phyloP scores from a whole-genome alignment of 164 flowering plant genomes.

The Tinospora cordifolia region DNA sequence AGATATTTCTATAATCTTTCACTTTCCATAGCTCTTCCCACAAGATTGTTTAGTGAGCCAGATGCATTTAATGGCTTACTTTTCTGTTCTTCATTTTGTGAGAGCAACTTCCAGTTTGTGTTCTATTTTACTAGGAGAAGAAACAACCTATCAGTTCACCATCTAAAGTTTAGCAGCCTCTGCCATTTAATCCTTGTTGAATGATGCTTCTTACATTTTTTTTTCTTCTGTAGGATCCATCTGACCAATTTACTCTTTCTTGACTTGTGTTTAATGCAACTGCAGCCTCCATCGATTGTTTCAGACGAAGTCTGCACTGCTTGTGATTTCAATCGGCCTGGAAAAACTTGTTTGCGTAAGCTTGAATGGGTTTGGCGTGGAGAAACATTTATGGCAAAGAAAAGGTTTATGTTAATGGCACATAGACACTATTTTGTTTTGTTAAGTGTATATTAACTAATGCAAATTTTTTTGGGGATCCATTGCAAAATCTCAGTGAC shows the following conservation, averaged over 20 bases:
- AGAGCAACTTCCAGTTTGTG: no score
- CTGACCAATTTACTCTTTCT: neutral
- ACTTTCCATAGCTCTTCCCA: no score
- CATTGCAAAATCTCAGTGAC: conserved; percentile 47
- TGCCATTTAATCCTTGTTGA: neutral
- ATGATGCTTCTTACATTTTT: neutral
- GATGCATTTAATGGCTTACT: no score
- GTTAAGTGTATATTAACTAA: neutral
- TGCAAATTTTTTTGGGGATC: neutral
- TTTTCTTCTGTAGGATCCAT: neutral
- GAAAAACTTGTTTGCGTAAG: conserved; percentile 86
- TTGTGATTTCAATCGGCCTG: conserved; percentile 98
- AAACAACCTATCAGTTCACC: no score
- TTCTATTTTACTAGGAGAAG: no score
- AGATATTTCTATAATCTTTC: no score
- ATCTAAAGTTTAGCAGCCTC: no score
- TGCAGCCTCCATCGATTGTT: conserved; percentile 95
- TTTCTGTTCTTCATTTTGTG: no score
- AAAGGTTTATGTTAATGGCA: conserved; percentile 44
- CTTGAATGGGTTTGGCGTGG: conserved; percentile 99
- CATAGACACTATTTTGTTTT: conserved; percentile 4
- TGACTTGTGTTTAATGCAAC: conserved; percentile 3
- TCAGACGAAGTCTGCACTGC: conserved; percentile 95
- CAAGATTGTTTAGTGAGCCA: no score
- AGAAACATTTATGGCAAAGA: conserved; percentile 85